Evolutionary conservation across 495 filamentous ascomycete species (phyloP).

Genomic region (Talaromyces proteolyticus): DNA sequence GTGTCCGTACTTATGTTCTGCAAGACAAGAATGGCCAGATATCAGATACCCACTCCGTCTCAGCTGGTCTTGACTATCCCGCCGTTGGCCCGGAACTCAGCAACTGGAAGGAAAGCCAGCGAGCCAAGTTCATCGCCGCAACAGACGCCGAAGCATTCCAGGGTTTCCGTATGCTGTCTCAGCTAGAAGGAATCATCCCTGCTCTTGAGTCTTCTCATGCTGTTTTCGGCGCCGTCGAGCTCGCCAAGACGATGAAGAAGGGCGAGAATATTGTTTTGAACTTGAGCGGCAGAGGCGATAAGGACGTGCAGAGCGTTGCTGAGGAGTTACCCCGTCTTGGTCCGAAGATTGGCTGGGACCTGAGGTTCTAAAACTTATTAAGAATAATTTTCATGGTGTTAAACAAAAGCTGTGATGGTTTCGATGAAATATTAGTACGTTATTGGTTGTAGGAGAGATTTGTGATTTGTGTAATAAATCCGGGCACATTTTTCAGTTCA

Average conservation of each 20-base stretch:
- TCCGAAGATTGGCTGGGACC: slow-evolving; percentile 92
- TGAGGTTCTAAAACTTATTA: slow-evolving; percentile 52
- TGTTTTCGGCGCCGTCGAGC: slow-evolving; percentile 77
- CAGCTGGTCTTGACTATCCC: slow-evolving; percentile 95
- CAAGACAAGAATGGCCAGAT: slow-evolving; percentile 93
- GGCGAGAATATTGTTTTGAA: slow-evolving; percentile 93
- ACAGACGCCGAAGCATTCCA: slow-evolving; percentile 87
- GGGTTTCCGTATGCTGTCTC: slow-evolving; percentile 78
- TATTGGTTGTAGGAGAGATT: too few relatives aligned
- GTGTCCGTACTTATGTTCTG: slow-evolving; percentile 90
- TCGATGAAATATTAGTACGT: too few relatives aligned
- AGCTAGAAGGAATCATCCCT: slow-evolving; percentile 94
- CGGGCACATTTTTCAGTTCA: too few relatives aligned
- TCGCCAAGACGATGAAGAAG: slow-evolving; percentile 87
- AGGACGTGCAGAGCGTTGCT: slow-evolving; percentile 97
- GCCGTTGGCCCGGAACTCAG: slow-evolving; percentile 91
- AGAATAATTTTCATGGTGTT: neutral
- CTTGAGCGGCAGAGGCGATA: slow-evolving; percentile 87
- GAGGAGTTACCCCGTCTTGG: slow-evolving; percentile 87
- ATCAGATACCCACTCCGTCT: slow-evolving; percentile 88
- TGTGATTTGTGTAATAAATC: too few relatives aligned
- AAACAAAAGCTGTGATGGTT: too few relatives aligned
- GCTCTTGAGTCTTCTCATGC: slow-evolving; percentile 93
- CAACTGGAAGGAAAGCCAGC: slow-evolving; percentile 81
- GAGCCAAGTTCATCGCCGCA: slow-evolving; percentile 85